Conservation (phyloP, 129 eudicot species). For the Arctium lappa region DNA sequence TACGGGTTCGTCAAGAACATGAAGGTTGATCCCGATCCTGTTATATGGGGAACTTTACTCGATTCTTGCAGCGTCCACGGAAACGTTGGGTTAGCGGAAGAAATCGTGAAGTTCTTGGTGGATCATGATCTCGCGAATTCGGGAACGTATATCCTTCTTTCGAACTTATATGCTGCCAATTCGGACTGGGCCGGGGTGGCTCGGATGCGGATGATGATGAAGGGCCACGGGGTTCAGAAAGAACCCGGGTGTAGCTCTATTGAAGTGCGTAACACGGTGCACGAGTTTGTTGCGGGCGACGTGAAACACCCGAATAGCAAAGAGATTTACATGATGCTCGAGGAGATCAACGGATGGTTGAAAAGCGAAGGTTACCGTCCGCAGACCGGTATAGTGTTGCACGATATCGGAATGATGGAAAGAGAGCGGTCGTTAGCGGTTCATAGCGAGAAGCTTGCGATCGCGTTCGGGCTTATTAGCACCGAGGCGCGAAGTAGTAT, state of each 20-base stretch:
- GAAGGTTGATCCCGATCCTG: conserved; percentile 48
- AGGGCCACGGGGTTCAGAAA: conserved; percentile 48
- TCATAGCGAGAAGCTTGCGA: conserved; percentile 82
- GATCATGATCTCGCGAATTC: conserved; percentile 43
- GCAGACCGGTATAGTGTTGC: conserved; percentile 48
- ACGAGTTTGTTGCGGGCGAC: conserved; percentile 84
- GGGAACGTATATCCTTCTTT: conserved; percentile 66
- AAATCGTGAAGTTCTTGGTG: conserved; percentile 42
- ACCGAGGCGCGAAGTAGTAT: conserved; percentile 47
- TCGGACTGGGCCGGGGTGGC: conserved; percentile 72
- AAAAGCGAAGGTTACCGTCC: conserved; percentile 47
- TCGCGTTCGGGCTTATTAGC: conserved; percentile 73
- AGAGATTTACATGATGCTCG: conserved; percentile 57
- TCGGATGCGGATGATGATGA: conserved; percentile 63
- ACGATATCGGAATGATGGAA: conserved; percentile 45
- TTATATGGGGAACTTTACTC: conserved; percentile 75
- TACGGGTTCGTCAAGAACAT: conserved; percentile 51
- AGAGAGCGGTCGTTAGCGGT: conserved; percentile 56
- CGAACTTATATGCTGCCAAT: conserved; percentile 59
- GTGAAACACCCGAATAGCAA: conserved; percentile 54
- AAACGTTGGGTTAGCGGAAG: conserved; percentile 52
- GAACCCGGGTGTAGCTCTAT: conserved; percentile 90
- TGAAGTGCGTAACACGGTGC: conserved; percentile 65
- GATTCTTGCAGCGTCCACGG: conserved; percentile 72
- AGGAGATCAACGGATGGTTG: conserved; percentile 58